These are phyloP conservation scores for Ascochyta rabiei DNA, from an alignment of 2,329 filamentous ascomycete genomes.

Conservation along the genomic window DNA sequence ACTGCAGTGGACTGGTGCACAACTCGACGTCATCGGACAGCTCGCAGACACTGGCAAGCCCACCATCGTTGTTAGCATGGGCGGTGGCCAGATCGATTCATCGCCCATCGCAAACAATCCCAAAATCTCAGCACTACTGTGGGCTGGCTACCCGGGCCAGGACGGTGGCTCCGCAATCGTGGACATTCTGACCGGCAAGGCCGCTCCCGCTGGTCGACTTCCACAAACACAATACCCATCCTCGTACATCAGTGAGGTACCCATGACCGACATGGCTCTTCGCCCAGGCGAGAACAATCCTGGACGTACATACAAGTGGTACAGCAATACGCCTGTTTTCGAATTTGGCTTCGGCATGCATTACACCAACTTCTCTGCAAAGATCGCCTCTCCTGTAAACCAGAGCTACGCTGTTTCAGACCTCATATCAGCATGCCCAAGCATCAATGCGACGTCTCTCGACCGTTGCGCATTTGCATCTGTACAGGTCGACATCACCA, in stretches of 20 bases:
- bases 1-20: slow-evolving; percentile 60
- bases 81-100: slow-evolving; percentile 61
- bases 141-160: slow-evolving; percentile 67
- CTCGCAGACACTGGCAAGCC: slow-evolving; percentile 57
- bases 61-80: slow-evolving; percentile 60
- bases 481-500: slow-evolving; percentile 51
- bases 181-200: slow-evolving; percentile 61
- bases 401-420: slow-evolving; percentile 25
- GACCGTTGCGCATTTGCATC: slow-evolving; percentile 51
- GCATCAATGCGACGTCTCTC: slow-evolving; percentile 45
- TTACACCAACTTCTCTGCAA: slow-evolving; percentile 61
- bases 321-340: slow-evolving; percentile 55
- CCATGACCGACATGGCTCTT: slow-evolving; percentile 64
- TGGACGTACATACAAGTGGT: slow-evolving; percentile 67
- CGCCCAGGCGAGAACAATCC: slow-evolving; percentile 55
- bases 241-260: slow-evolving; percentile 57
- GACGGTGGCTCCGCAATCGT: slow-evolving; percentile 63
- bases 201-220: slow-evolving; percentile 60
- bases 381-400: slow-evolving; percentile 22
- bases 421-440: slow-evolving; percentile 33
- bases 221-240: slow-evolving; percentile 64
- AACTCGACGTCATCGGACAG: slow-evolving; percentile 59
- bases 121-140: slow-evolving; percentile 60
- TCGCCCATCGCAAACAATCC: slow-evolving; percentile 55
- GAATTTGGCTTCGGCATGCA: slow-evolving; percentile 64